phyloP scores from a whole-genome alignment of 345 rosid genomes.

The Alliaria petiolata region DNA sequence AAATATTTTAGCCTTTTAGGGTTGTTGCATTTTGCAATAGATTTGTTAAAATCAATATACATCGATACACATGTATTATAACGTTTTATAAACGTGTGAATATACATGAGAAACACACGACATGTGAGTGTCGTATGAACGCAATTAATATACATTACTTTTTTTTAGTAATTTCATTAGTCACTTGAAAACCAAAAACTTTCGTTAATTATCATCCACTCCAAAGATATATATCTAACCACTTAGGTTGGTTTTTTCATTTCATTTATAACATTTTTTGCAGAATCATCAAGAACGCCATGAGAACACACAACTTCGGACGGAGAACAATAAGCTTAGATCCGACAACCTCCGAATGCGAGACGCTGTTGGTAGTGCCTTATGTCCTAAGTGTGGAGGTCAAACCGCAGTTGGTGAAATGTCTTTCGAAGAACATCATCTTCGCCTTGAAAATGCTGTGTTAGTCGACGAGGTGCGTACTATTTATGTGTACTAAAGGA shows the following conservation, averaged over 20 bases:
- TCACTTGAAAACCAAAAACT: background rate
- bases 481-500: background rate
- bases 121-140: background rate
- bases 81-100: background rate
- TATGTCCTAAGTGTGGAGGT: constrained; percentile 81
- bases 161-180: background rate
- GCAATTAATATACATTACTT: background rate
- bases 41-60: background rate
- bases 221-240: background rate
- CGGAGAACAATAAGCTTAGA: constrained; percentile 66
- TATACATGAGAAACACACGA: background rate
- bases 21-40: background rate
- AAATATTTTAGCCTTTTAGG: background rate
- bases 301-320: constrained; percentile 65
- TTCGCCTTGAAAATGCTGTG: constrained; percentile 68
- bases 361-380: constrained; percentile 59
- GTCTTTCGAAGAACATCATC: constrained; percentile 80
- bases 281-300: constrained; percentile 79
- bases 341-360: constrained; percentile 59
- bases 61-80: no score
- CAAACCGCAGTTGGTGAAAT: constrained; percentile 76
- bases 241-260: background rate
- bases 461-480: constrained; percentile 68
- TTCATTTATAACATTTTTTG: background rate
- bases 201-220: background rate